Conservation (phyloP, 139 green algal species). For the Yamagishiella unicocca region DNA sequence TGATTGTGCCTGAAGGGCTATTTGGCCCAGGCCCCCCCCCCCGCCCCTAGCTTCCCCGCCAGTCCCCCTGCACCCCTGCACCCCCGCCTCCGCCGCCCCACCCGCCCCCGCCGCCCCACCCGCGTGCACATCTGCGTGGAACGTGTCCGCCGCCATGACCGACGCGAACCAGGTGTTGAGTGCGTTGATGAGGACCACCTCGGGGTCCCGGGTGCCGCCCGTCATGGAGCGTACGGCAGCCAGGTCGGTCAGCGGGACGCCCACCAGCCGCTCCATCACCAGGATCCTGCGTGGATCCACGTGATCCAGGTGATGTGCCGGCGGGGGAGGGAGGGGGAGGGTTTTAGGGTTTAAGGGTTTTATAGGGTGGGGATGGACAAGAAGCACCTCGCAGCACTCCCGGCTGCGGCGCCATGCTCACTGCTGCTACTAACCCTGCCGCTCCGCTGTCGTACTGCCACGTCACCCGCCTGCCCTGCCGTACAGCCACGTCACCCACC, state of each 20-base stretch:
- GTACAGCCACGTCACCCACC: too few relatives aligned
- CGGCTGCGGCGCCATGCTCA: too few relatives aligned
- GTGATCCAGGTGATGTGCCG: too few relatives aligned
- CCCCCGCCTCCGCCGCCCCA: background rate
- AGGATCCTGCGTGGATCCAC: too few relatives aligned
- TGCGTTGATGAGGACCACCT: constrained; percentile 83
- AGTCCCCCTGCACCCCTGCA: too few relatives aligned
- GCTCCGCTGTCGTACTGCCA: too few relatives aligned
- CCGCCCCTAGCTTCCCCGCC: too few relatives aligned
- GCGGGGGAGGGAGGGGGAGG: background rate
- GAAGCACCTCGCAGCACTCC: too few relatives aligned
- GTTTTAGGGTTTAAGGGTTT: background rate
- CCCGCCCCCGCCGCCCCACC: constrained; percentile 14
- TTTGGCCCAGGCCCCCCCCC: too few relatives aligned
- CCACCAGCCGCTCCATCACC: constrained; percentile 92
- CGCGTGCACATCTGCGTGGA: constrained; percentile 98
- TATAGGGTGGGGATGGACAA: background rate
- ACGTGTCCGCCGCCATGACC: constrained; percentile 89
- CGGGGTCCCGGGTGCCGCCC: background rate
- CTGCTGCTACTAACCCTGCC: too few relatives aligned
- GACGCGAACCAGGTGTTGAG: constrained; percentile 97
- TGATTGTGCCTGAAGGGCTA: too few relatives aligned
- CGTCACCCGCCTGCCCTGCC: too few relatives aligned
- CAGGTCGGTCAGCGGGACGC: constrained; percentile 94
- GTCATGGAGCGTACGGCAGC: constrained; percentile 84